A percentile compares a stretch with the other conserved stretches of the same genome.
Evolutionary conservation across 768 basidiomycete genomes (phyloP).

Genomic region (Nidularia pulvinata): DNA sequence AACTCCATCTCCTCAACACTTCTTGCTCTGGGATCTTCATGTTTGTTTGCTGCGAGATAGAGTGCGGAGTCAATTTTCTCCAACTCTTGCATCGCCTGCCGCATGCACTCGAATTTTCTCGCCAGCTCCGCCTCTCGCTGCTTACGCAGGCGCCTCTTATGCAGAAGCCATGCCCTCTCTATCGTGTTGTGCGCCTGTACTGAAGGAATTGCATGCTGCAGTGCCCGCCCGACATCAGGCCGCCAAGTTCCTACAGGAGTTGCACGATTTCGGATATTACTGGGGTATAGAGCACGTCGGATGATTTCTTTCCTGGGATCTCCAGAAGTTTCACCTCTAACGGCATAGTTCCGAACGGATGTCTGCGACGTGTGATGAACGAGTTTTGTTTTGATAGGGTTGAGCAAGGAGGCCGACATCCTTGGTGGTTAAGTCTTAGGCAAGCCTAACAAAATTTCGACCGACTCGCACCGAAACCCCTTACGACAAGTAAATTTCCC

Average conservation of each 20-base stretch:
- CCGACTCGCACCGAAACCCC: not conserved
- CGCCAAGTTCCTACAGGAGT: conserved; percentile 86
- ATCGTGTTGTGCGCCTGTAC: conserved; percentile 92
- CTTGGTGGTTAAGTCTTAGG: not conserved
- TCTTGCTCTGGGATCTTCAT: conserved; percentile 72
- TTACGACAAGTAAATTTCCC: not conserved
- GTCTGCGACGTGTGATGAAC: conserved; percentile 26
- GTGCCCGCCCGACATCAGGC: conserved; percentile 71
- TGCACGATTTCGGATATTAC: conserved; percentile 66
- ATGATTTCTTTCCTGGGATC: conserved; percentile 75
- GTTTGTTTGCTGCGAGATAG: conserved; percentile 72
- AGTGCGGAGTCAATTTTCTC: conserved; percentile 54
- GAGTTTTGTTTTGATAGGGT: conserved; percentile 18
- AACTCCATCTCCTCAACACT: conserved; percentile 55
- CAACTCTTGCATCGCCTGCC: conserved; percentile 83
- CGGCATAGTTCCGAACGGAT: conserved; percentile 34
- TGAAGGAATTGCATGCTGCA: conserved; percentile 86
- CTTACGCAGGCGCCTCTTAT: conserved; percentile 74
- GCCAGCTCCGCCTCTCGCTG: conserved; percentile 65
- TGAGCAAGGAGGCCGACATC: conserved; percentile 41
- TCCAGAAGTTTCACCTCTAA: conserved; percentile 33
- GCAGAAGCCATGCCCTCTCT: conserved; percentile 86
- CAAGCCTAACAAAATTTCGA: not conserved
- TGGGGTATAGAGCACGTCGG: conserved; percentile 80
- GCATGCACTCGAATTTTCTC: conserved; percentile 84